Base-by-base conservation (phyloP, 1,284 basidiomycete species). In the Cystobasidium pallidum region DNA sequence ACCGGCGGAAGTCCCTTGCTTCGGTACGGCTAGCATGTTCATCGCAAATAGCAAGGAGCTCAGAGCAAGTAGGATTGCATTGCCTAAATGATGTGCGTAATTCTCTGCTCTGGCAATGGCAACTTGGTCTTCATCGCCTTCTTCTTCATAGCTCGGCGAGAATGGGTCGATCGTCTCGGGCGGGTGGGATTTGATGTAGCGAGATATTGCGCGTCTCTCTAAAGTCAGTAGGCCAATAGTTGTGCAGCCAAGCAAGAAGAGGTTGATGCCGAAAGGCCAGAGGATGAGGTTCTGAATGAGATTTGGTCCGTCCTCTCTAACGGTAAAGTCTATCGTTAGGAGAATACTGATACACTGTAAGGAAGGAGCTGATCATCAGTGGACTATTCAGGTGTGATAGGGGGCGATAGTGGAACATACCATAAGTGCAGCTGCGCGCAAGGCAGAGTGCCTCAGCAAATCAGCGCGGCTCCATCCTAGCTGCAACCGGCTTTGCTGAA, bases 11-110 rank as follows among this genome's bases (percentile, higher is more conserved):
- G 68, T 71, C 6, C 68, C 68, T 21, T 55, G 47, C 30, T 36
- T 52, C n/a, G 68, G 68, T 10, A 71, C 68, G 39, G 59, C 68
- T 13, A 71, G 68, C 68, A 71, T 71, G 41, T 71, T 71, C 59
- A 71, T 63, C 4, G 61, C 61, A 15, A 71, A 39, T n/a, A 70
- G 49, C 28, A 45, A 39, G 6, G 43, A 43, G 13, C 45, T 19
- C 24, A 63, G 32, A 10, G 59, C 45, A 21, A 70, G 17, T 21
- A 64, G 34, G 21, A 55, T 26, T 10, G 26, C 51, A 55, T 71
- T 71, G 32, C 68, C 68, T 13, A 43, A 3, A 30, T 64, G 59
- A 47, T 71, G 41, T n/a, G 68, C 61, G 26, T 62, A 49, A 2
- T 39, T 21, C 32, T 71, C 68, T 8, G 68, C 68, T 51, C 47